Conservation (phyloP, 78 protist species). For the Cavenderia fasciculata region DNA sequence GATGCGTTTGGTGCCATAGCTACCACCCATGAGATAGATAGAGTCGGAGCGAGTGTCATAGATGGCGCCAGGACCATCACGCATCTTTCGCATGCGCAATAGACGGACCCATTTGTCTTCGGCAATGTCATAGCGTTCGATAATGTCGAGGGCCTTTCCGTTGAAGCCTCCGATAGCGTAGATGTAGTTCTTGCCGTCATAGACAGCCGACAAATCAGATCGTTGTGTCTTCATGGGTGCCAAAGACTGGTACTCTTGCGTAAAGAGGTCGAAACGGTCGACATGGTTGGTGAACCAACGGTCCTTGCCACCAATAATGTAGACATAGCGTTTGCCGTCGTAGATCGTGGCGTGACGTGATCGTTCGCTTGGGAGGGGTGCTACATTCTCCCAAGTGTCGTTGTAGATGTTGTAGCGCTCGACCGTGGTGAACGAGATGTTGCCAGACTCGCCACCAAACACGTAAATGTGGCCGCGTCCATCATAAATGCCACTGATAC, state of each 20-base stretch:
- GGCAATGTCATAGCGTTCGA: constrained; percentile 42
- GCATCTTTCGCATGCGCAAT: constrained; percentile 16
- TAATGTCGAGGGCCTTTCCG: constrained; percentile 61
- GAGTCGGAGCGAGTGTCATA: constrained; percentile 8
- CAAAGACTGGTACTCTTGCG: constrained; percentile 9
- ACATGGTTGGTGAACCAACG: constrained; percentile 58
- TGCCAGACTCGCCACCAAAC: constrained; percentile 66
- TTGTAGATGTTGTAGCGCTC: constrained; percentile 42
- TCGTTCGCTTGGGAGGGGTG: constrained; percentile 48
- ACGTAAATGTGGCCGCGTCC: constrained; percentile 46
- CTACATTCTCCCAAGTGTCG: constrained; percentile 31
- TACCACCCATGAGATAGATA: constrained; percentile 63
- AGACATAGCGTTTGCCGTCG: constrained; percentile 65
- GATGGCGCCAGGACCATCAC: constrained; percentile 77
- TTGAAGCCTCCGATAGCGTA: constrained; percentile 68
- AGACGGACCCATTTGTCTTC: constrained; percentile 4
- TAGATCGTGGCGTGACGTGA: constrained; percentile 48
- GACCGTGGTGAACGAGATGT: constrained; percentile 10
- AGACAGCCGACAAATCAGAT: constrained; percentile 47
- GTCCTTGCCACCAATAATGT: constrained; percentile 71
- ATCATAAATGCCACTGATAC: constrained; percentile 39
- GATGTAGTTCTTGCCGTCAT: constrained; percentile 27
- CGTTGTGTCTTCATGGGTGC: constrained; percentile 37
- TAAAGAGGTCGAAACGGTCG: constrained; percentile 34
- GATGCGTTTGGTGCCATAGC: constrained; percentile 28